A percentile compares a stretch with the other conserved stretches of the same genome.
Conservation (phyloP, 495 filamentous ascomycete species). For the Daldinia childiae region DNA sequence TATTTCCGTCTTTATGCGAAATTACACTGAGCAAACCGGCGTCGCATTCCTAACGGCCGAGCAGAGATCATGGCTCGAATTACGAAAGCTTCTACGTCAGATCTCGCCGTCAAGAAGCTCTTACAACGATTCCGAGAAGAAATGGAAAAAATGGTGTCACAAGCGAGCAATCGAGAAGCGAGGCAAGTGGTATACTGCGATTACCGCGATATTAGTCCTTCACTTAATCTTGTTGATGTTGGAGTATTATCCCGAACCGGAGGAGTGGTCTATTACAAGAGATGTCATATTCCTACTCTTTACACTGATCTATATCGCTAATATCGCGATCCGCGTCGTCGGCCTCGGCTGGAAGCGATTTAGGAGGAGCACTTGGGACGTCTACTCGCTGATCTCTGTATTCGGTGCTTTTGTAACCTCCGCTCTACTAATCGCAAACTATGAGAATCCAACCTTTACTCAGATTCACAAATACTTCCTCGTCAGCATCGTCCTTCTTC, state of each 20-base stretch:
- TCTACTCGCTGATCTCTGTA: constrained; percentile 87
- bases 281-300: constrained; percentile 84
- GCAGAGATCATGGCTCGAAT: constrained; percentile 95
- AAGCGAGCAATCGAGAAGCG: constrained; percentile 92
- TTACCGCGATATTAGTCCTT: constrained; percentile 80
- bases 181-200: constrained; percentile 86
- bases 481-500: constrained; percentile 86
- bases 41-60: constrained; percentile 97
- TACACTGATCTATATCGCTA: constrained; percentile 84
- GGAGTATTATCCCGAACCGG: constrained; percentile 81
- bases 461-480: constrained; percentile 93
- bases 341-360: constrained; percentile 95
- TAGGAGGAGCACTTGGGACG: constrained; percentile 92
- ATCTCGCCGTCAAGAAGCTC: constrained; percentile 92
- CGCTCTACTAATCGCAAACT: constrained; percentile 69
- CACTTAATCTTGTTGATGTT: constrained; percentile 85
- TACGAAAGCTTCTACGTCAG: constrained; percentile 91
- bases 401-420: constrained; percentile 83
- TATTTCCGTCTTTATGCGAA: constrained; percentile 99
- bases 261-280: constrained; percentile 71
- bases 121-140: constrained; percentile 73
- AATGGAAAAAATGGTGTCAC: constrained; percentile 94
- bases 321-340: constrained; percentile 83
- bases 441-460: constrained; percentile 66
- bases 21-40: constrained; percentile 98